A percentile compares a stretch with the other conserved stretches of the same genome.
phyloP scores from a whole-genome alignment of 306 rosid species.

The Quercus glauca region DNA sequence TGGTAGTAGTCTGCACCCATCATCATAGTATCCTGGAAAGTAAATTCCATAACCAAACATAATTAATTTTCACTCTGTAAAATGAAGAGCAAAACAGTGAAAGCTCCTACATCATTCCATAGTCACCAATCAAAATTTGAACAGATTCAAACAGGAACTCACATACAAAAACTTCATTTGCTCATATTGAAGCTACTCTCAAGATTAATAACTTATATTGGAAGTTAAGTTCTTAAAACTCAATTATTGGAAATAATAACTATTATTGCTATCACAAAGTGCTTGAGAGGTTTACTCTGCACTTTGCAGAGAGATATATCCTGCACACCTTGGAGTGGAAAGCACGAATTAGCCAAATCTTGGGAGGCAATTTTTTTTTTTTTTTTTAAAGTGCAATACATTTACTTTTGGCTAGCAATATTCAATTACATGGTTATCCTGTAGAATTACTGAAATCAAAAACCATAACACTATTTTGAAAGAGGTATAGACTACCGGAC shows the following conservation, averaged over 20 bases:
- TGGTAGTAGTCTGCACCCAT: conserved; percentile 99
- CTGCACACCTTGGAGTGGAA: too few species aligned
- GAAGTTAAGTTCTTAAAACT: neutral
- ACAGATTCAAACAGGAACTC: neutral
- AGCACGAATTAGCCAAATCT: too few species aligned
- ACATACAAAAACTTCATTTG: neutral
- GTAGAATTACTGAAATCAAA: neutral
- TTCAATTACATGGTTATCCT: neutral
- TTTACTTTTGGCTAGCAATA: too few species aligned
- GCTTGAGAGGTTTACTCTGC: neutral
- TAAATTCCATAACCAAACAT: conserved; percentile 18
- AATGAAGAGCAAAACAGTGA: conserved; percentile 7
- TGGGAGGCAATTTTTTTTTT: too few species aligned
- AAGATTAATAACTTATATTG: neutral
- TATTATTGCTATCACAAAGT: neutral
- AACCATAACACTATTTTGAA: too few species aligned
- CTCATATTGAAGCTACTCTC: neutral
- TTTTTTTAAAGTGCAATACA: too few species aligned
- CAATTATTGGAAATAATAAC: neutral
- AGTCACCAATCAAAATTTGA: neutral
- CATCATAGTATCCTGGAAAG: conserved; percentile 90
- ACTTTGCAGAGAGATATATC: neutral
- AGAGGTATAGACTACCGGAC: too few species aligned
- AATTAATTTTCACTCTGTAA: conserved; percentile 4
- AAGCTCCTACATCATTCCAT: neutral